A percentile compares a stretch with the other conserved stretches of the same genome.
Evolutionary conservation across 352 stramenopile species (phyloP).

Genomic region (Globisporangium acanthophoron): DNA sequence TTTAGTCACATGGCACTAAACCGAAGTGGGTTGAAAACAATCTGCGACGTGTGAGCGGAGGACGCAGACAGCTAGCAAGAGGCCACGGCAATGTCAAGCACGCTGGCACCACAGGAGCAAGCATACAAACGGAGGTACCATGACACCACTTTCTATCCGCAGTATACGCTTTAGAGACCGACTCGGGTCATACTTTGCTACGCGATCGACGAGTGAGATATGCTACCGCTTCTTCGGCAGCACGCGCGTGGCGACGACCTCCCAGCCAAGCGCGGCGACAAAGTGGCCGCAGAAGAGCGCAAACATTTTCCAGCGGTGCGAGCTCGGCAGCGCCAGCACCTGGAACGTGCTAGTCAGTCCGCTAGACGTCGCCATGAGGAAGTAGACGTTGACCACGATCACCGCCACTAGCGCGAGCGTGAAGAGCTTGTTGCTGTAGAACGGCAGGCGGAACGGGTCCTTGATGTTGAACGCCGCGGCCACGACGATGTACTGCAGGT

Average conservation of each 20-base stretch:
- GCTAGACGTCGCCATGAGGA: constrained; percentile 34
- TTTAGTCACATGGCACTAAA: no score
- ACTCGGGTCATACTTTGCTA: no score
- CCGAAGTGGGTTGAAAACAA: no score
- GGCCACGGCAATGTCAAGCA: no score
- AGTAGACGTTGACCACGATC: constrained; percentile 43
- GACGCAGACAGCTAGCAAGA: no score
- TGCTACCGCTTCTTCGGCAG: constrained; percentile 17
- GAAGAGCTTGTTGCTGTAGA: constrained; percentile 45
- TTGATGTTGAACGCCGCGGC: constrained; percentile 52
- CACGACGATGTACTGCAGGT: constrained; percentile 47
- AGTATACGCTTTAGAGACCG: no score
- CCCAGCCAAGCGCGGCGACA: constrained; percentile 16
- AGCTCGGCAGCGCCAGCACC: constrained; percentile 29
- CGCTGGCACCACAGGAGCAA: no score
- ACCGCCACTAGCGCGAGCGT: constrained; percentile 19
- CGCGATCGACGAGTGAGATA: neutral
- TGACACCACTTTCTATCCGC: neutral
- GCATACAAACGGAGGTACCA: neutral
- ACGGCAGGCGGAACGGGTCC: constrained; percentile 39
- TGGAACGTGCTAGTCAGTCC: constrained; percentile 39
- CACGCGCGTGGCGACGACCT: constrained; percentile 20
- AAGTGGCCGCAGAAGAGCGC: constrained; percentile 36
- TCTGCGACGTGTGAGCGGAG: no score
- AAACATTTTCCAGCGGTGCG: constrained; percentile 37